Base-by-base conservation (phyloP, 1,139 yeast genomes). In the Debaryomyces subglobosus region DNA sequence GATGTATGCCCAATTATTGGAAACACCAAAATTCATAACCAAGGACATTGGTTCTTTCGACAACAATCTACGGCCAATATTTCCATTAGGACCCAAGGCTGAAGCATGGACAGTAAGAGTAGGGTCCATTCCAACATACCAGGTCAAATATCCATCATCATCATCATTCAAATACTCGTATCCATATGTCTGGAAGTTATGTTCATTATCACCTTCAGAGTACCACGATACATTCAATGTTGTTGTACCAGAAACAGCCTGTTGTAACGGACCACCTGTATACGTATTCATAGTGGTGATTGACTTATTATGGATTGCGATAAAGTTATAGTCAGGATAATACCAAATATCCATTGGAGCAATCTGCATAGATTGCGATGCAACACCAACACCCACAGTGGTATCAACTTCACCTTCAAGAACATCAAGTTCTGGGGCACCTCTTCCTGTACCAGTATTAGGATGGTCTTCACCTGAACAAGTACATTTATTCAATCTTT, bases 321-420 rank as follows among this genome's bases (percentile, higher is more conserved):
- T 65, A 56, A 78, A 88, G 51, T 85, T 82, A 61, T 88, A 87
- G 65, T 89, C 91, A 2, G 96, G 96, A 61, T 78, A 76, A 64
- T 86, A 88, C 96, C 96, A 89, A 56, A 87, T 81, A 65, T 89
- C 96, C 62, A 81, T 82, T 1, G 96, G 96, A 3, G 96, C 96
- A 56, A 87, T 69, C 71, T 89, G 96, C 52, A 82, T 67, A 1
- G 96, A 87, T 68, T 89, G 96, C 3, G 96, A 86, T 1, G 85
- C 95, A 25, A 84, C 78, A 55, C 92, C 94, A 18, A 20, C 21
- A 8, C 12, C 10, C 12, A 18, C 52, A 27, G 67, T 52, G 3
- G 81, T 71, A 53, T 76, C 81, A 4, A 79, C 78, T 51, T 86
- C 85, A 49, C 87, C 96, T 78, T 89, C 96, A 43, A 89, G 61